Conservation (phyloP, 257 asterid species). For the Przewalskia tangutica region DNA sequence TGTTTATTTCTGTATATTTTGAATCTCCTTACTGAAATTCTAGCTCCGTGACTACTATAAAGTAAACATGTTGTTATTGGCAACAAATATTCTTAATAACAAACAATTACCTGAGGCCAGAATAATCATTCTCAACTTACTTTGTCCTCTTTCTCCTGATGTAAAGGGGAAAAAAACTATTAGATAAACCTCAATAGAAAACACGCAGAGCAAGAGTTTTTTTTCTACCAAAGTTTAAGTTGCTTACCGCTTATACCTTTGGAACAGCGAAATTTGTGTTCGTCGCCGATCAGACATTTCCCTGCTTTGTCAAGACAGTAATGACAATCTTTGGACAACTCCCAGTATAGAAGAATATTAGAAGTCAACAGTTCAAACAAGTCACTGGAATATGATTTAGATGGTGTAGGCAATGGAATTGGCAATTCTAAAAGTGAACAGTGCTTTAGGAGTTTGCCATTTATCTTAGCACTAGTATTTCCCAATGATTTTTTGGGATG, state of each 20-base stretch:
- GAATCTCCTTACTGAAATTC: no score
- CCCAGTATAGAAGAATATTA: constrained; percentile 19
- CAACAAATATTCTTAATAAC: neutral
- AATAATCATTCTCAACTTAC: neutral
- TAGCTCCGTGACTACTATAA: neutral
- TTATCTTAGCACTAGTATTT: neutral
- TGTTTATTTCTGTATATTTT: no score
- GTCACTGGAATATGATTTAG: neutral
- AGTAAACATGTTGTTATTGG: neutral
- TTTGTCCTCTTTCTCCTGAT: neutral
- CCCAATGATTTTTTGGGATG: neutral
- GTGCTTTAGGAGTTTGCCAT: neutral
- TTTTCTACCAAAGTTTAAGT: neutral
- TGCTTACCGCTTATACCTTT: neutral
- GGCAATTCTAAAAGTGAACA: constrained; percentile 19
- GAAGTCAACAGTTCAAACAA: constrained; percentile 8
- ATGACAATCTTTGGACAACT: constrained; percentile 20
- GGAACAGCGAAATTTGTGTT: constrained; percentile 2
- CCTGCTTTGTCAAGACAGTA: constrained; percentile 26
- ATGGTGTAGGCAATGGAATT: neutral
- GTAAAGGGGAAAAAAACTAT: neutral
- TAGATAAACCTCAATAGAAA: neutral
- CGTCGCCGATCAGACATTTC: neutral
- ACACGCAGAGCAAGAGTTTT: neutral
- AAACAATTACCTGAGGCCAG: constrained; percentile 2